These are phyloP conservation scores for Plasmodium coatneyi DNA, from an alignment of 169 alveolate genomes.

Conservation along the genomic window DNA sequence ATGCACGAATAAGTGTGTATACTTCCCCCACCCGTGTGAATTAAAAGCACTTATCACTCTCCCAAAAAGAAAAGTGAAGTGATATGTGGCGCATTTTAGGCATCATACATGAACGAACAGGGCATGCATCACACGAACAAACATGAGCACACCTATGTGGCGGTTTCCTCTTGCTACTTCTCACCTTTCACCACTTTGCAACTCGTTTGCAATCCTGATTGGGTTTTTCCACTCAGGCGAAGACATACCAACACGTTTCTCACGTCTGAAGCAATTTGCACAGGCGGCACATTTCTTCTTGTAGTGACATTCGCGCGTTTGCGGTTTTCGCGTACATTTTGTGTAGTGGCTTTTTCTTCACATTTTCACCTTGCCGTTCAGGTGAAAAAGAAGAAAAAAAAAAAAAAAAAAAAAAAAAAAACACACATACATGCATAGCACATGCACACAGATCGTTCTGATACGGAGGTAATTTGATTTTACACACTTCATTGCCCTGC, in stretches of 20 bases:
- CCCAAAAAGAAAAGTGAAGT: neutral
- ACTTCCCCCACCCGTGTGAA: neutral
- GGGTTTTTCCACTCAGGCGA: neutral
- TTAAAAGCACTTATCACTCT: neutral
- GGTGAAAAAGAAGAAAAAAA: neutral
- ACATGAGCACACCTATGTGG: neutral
- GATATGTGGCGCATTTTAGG: neutral
- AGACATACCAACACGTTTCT: neutral
- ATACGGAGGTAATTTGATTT: neutral
- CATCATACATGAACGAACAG: neutral
- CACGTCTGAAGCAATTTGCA: neutral
- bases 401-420: constrained; percentile 10
- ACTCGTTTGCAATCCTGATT: neutral
- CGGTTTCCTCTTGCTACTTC: neutral
- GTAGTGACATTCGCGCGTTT: neutral
- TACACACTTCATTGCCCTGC: neutral
- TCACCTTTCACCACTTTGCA: neutral
- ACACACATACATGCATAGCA: neutral
- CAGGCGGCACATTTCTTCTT: neutral
- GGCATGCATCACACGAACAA: neutral
- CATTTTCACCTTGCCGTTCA: constrained; percentile 53
- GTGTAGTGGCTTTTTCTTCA: neutral
- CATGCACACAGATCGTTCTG: neutral
- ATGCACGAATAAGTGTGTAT: neutral
- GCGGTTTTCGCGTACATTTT: neutral